These are phyloP conservation scores for Aegilops tauschii DNA, from an alignment of 176 grass and related monocot genomes.

Conservation along the genomic window DNA sequence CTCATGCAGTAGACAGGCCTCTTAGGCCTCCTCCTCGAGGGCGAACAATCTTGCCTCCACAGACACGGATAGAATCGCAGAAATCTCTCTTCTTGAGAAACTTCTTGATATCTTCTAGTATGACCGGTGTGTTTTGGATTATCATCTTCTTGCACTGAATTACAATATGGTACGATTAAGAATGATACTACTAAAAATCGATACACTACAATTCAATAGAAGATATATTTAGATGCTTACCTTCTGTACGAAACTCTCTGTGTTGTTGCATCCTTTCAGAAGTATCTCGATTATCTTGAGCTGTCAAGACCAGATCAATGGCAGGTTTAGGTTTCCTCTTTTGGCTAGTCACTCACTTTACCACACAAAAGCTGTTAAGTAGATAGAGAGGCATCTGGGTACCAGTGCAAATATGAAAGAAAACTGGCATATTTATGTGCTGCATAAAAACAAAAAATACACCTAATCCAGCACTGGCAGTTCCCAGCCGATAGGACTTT, in stretches of 20 bases:
- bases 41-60: constrained; percentile 19
- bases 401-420: neutral
- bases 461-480: neutral
- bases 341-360: neutral
- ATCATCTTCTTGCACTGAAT: constrained; percentile 76
- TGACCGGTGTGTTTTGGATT: constrained; percentile 46
- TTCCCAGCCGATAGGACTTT: neutral
- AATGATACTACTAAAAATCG: neutral
- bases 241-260: constrained; percentile 60
- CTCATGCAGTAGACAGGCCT: neutral
- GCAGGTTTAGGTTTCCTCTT: neutral
- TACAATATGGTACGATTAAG: neutral
- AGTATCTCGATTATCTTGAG: constrained; percentile 60
- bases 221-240: constrained; percentile 20
- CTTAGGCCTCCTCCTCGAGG: neutral
- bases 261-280: constrained; percentile 71
- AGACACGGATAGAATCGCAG: constrained; percentile 59
- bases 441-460: neutral
- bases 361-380: neutral
- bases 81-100: constrained; percentile 54
- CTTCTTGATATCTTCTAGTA: constrained; percentile 51
- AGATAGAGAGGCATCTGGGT: neutral
- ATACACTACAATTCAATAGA: neutral
- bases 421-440: neutral
- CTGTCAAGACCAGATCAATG: constrained; percentile 36